Evolutionary conservation across 2,329 filamentous ascomycete genomes (phyloP), one percentile per base, ranked within the genome.

Genomic region (Botryosphaeria dothidea): DNA sequence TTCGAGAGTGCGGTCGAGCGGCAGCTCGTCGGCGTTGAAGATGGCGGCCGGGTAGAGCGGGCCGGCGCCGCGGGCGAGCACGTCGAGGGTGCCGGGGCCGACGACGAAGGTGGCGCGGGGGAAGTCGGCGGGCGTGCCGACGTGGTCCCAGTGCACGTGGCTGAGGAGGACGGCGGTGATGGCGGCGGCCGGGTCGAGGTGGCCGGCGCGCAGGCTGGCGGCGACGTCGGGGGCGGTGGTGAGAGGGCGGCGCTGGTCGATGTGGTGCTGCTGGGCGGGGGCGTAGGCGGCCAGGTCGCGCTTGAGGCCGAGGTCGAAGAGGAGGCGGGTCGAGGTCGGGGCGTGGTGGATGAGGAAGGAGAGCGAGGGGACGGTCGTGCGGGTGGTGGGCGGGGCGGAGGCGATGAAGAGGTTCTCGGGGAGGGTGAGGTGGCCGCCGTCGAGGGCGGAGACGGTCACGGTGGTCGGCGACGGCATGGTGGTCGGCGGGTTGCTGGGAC

Each of bases 221-320:
- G 77, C 78, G 1, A 79, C 76, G 21, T 71, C 71, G n/a, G 51
- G 51, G 23, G 81, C 74, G 0, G 41, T 62, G 70, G 74, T 62
- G 69, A 81, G 63, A 1, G 84, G 83, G 61, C 80, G 75, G n/a
- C 84, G 79, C 52, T 75, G 72, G 4, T 76, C 69, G 25, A 85
- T 75, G 68, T 85, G 83, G 8, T 74, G 71, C 67, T 81, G 80
- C 65, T 83, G 76, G 4, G 75, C 72, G 17, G 73, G 68, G 5
- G 79, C 74, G 68, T 86, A 86, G 49, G 75, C 74, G 5, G 71
- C 66, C 13, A 81, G 68, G 36, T 83, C 75, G 56, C 80, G 78
- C 58, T 83, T 81, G 27, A 85, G 74, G 11, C 84, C 84, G 9
- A 87, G 78, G 68, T 86, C 84, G 71, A 86, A 86, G 51, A 54